phyloP scores from a whole-genome alignment of 768 basidiomycete genomes.

The Hypholoma fasciculare region DNA sequence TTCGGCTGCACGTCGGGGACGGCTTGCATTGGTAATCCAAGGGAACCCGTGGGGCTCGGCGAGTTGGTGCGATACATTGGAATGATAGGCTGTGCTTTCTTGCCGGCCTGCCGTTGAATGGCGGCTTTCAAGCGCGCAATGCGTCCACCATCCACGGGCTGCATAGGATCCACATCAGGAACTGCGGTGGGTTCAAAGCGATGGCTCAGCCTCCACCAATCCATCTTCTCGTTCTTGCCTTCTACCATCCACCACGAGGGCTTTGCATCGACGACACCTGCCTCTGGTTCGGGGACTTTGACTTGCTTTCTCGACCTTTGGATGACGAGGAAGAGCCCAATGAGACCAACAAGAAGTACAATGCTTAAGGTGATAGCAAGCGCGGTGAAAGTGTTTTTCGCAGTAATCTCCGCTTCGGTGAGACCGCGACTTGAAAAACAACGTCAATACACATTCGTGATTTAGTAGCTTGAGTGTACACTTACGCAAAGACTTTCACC shows the following conservation, averaged over 20 bases:
- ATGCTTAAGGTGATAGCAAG: conserved; percentile 23
- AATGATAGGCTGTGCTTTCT: conserved; percentile 9
- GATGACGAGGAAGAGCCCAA: conserved; percentile 19
- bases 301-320: conserved; percentile 16
- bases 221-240: conserved; percentile 24
- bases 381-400: conserved; percentile 21
- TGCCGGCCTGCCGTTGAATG: conserved; percentile 19
- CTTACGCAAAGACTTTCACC: conserved; percentile 17
- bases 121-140: conserved; percentile 24
- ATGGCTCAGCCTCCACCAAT: conserved; percentile 27
- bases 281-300: conserved; percentile 23
- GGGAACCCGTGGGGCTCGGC: conserved; percentile 22
- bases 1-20: conserved; percentile 28
- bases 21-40: conserved; percentile 28
- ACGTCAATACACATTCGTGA: neutral
- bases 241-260: conserved; percentile 30
- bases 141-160: conserved; percentile 11
- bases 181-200: conserved; percentile 9
- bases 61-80: conserved; percentile 11
- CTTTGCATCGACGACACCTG: conserved; percentile 19
- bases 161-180: neutral
- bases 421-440: conserved; percentile 13
- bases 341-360: conserved; percentile 22
- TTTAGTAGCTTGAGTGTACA: neutral
- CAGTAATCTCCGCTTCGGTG: conserved; percentile 15